phyloP scores from a whole-genome alignment of 2,329 filamentous ascomycete species.

The Fusarium sp. region DNA sequence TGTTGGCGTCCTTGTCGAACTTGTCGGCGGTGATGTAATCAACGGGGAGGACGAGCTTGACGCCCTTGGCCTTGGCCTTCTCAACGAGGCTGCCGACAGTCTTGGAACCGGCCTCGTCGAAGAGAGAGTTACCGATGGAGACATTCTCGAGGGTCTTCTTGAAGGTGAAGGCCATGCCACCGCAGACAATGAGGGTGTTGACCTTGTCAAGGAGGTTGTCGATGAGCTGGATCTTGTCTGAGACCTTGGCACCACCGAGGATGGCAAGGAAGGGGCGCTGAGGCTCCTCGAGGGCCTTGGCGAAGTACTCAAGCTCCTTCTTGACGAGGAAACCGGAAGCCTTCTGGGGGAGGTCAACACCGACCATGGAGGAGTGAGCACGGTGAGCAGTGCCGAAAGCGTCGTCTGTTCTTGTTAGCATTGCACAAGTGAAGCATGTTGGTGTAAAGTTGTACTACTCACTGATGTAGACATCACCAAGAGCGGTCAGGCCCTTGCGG shows the following conservation, averaged over 20 bases:
- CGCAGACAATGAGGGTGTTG: constrained; percentile 95
- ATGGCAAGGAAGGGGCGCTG: constrained; percentile 98
- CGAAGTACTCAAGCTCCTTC: constrained; percentile 99
- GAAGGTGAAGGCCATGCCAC: constrained; percentile 99
- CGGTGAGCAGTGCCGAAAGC: constrained; percentile 99
- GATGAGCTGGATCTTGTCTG: constrained; percentile 99
- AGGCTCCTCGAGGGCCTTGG: constrained; percentile 92
- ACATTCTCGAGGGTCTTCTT: constrained; percentile 97
- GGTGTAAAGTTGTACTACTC: constrained; percentile 55
- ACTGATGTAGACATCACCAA: constrained; percentile 98
- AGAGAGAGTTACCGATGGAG: constrained; percentile 90
- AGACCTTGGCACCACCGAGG: constrained; percentile 97
- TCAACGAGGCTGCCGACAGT: constrained; percentile 88
- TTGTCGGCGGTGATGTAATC: constrained; percentile 98
- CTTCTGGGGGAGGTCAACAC: constrained; percentile 94
- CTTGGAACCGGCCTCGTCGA: constrained; percentile 94
- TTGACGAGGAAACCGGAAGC: constrained; percentile 99
- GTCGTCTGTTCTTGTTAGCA: constrained; percentile 74
- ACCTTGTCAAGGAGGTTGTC: constrained; percentile 99
- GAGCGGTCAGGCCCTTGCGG: constrained; percentile 91
- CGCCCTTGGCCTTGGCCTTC: constrained; percentile 96
- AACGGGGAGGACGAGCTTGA: constrained; percentile 93
- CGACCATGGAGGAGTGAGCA: constrained; percentile 99
- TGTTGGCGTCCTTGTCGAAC: constrained; percentile 87
- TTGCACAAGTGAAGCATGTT: neutral